Conservation (phyloP, 768 basidiomycete genomes). For the Tremella yokohamensis region DNA sequence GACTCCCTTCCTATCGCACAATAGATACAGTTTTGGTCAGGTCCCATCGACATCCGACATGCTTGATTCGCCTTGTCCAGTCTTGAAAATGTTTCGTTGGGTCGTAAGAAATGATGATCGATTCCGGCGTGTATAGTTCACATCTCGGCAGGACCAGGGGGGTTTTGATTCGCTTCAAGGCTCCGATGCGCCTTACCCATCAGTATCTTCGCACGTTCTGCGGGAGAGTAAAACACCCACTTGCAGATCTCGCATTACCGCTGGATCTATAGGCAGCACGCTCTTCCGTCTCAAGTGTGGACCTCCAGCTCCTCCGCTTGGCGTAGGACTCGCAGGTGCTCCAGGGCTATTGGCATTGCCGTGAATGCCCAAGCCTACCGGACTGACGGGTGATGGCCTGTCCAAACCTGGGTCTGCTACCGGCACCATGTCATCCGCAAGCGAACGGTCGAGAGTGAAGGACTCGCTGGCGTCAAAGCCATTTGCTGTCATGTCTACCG, state of each 20-base stretch:
- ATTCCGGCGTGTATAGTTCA: no score
- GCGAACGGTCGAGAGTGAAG: slow-evolving; percentile 54
- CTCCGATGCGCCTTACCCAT: slow-evolving; percentile 7
- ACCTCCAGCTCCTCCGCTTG: slow-evolving; percentile 57
- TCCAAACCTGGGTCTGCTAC: slow-evolving; percentile 77
- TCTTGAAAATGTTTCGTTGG: no score
- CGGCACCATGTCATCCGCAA: slow-evolving; percentile 76
- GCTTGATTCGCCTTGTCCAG: no score
- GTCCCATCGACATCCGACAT: no score
- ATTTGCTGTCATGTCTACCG: slow-evolving; percentile 66
- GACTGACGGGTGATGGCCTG: slow-evolving; percentile 26
- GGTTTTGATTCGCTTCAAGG: slow-evolving; percentile 4
- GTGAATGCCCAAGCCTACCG: slow-evolving; percentile 58
- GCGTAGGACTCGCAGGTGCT: slow-evolving; percentile 51
- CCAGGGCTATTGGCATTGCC: slow-evolving; percentile 60
- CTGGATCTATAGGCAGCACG: slow-evolving; percentile 67
- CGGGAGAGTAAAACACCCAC: slow-evolving; percentile 19
- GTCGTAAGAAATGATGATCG: no score
- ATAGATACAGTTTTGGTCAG: no score
- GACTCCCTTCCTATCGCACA: no score
- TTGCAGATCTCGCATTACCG: slow-evolving; percentile 49
- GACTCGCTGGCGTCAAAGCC: slow-evolving; percentile 47
- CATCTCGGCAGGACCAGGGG: no score
- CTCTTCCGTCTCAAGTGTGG: slow-evolving; percentile 92
- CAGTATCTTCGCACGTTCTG: neutral